These are phyloP conservation scores for Fraxinus cuspidata DNA, from an alignment of 257 asterid genomes.

Conservation along the genomic window DNA sequence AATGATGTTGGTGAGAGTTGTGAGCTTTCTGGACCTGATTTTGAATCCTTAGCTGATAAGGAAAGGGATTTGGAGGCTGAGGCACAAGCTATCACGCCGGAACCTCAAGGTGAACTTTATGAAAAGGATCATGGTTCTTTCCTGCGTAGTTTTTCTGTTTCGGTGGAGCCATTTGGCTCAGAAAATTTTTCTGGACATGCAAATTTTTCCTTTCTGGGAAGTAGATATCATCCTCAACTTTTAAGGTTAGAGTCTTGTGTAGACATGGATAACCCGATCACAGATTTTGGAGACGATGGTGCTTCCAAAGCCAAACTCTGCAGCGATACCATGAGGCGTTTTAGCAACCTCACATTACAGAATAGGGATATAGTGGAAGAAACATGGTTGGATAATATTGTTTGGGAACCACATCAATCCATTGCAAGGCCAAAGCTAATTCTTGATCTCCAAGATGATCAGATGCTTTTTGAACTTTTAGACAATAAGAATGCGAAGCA, in stretches of 20 bases:
- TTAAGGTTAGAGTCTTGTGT: conserved; percentile 71
- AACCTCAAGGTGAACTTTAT: conserved; percentile 40
- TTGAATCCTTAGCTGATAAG: conserved; percentile 53
- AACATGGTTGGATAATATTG: conserved; percentile 81
- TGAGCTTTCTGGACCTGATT: conserved; percentile 88
- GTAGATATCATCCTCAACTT: conserved; percentile 76
- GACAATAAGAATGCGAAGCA: conserved; percentile 63
- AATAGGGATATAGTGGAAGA: conserved; percentile 79
- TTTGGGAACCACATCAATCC: conserved; percentile 80
- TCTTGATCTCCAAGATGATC: conserved; percentile 92
- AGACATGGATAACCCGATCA: conserved; percentile 38
- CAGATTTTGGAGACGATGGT: conserved; percentile 46
- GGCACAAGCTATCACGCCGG: conserved; percentile 31
- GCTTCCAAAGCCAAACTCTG: conserved; percentile 41
- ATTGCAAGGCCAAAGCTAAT: conserved; percentile 75
- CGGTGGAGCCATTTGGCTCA: conserved; percentile 72
- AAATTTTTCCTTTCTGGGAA: conserved; percentile 31
- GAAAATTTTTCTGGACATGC: conserved; percentile 29
- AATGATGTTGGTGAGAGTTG: conserved; percentile 65
- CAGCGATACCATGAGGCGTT: conserved; percentile 61
- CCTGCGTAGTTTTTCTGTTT: conserved; percentile 39
- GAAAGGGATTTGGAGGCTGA: conserved; percentile 41
- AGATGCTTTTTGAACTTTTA: conserved; percentile 91
- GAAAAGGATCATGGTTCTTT: conserved; percentile 43
- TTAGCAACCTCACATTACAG: conserved; percentile 67